A percentile compares a stretch with the other conserved stretches of the same genome.
These are phyloP conservation scores for Mortierella alpina DNA, from an alignment of 192 early-diverging fungal species.

Conservation along the genomic window DNA sequence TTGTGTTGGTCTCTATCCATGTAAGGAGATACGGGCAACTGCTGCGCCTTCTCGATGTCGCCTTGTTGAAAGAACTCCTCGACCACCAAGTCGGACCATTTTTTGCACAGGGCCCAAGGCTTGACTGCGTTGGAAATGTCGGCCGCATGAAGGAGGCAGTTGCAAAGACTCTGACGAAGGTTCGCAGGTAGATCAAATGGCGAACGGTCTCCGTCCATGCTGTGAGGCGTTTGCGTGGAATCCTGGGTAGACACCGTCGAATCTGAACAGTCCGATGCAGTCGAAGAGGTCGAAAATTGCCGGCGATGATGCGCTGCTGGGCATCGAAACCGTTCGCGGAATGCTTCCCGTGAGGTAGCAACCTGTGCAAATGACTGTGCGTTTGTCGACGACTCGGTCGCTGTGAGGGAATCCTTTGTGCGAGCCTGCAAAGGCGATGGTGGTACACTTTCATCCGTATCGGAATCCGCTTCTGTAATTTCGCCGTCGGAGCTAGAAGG, in stretches of 20 bases:
- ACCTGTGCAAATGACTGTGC: neutral
- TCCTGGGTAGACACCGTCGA: conserved; percentile 17
- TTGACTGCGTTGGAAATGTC: conserved; percentile 91
- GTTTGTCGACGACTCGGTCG: neutral
- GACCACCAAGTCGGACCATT: conserved; percentile 90
- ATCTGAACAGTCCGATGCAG: conserved; percentile 39
- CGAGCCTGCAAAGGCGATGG: neutral
- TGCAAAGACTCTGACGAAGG: conserved; percentile 71
- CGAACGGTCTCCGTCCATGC: conserved; percentile 14
- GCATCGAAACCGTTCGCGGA: conserved; percentile 7
- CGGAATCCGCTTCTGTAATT: conserved; percentile 19
- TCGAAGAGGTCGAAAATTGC: conserved; percentile 28
- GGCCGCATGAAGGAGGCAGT: conserved; percentile 86
- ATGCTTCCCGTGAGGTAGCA: neutral
- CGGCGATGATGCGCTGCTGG: conserved; percentile 12
- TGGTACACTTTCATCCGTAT: conserved; percentile 7
- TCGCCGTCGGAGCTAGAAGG: conserved; percentile 30
- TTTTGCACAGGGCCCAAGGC: conserved; percentile 86
- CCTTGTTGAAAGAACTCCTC: conserved; percentile 91
- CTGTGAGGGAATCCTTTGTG: neutral
- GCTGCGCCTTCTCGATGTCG: conserved; percentile 80
- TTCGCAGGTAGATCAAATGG: conserved; percentile 34
- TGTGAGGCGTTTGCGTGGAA: conserved; percentile 28
- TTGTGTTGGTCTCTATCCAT: conserved; percentile 84
- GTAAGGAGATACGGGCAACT: conserved; percentile 85